Evolutionary conservation across 768 basidiomycete species (phyloP).

Genomic region (Rhizopogon sp.): DNA sequence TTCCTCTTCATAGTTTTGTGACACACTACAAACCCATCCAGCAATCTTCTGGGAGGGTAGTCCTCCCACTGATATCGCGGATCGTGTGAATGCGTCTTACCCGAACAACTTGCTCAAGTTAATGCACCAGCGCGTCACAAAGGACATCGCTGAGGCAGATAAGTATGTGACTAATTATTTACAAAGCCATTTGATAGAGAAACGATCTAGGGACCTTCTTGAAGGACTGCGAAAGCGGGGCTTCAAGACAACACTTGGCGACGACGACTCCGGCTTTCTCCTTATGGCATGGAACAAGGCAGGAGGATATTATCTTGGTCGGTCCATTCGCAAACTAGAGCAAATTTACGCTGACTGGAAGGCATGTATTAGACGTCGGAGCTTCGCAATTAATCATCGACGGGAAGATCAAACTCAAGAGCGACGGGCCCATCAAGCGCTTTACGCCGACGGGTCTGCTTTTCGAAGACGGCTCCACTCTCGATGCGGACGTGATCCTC

Average conservation of each 20-base stretch:
- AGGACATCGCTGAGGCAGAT: slow-evolving; percentile 49
- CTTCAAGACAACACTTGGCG: slow-evolving; percentile 50
- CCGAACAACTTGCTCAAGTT: slow-evolving; percentile 27
- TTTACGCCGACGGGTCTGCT: slow-evolving; percentile 35
- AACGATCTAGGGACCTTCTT: slow-evolving; percentile 38
- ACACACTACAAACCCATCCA: neutral
- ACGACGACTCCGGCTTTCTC: slow-evolving; percentile 46
- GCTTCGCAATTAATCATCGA: slow-evolving; percentile 38
- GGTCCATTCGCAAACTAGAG: neutral
- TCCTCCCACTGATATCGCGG: slow-evolving; percentile 45
- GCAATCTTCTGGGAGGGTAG: slow-evolving; percentile 39
- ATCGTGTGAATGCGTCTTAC: slow-evolving; percentile 45
- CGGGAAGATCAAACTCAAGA: slow-evolving; percentile 44
- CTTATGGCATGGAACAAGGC: slow-evolving; percentile 41
- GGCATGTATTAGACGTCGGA: slow-evolving; percentile 27
- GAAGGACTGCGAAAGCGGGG: slow-evolving; percentile 53
- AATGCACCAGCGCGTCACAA: slow-evolving; percentile 32
- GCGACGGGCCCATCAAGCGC: slow-evolving; percentile 34
- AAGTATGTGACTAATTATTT: slow-evolving; percentile 31
- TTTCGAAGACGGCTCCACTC: slow-evolving; percentile 36
- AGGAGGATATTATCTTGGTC: slow-evolving; percentile 69
- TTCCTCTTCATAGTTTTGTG: slow-evolving; percentile 10
- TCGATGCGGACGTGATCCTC: slow-evolving; percentile 45
- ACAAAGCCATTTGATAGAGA: neutral
- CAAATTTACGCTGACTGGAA: neutral